These are phyloP conservation scores for Venturiaceae sp. DNA, from an alignment of 2,329 filamentous ascomycete species.

Conservation along the genomic window DNA sequence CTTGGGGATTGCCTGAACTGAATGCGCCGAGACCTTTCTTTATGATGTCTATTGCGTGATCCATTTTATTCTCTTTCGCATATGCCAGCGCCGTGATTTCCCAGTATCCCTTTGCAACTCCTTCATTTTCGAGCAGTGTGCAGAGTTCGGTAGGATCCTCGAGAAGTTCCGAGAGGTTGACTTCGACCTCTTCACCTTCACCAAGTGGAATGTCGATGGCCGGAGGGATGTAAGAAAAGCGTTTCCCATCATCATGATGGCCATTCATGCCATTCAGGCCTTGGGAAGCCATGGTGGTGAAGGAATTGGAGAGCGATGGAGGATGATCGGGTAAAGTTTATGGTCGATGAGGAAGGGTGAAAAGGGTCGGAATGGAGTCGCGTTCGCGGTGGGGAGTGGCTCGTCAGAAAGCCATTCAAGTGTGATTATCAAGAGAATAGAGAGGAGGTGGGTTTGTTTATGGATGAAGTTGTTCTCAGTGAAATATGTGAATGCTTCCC, in stretches of 20 bases:
- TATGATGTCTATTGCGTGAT: slow-evolving; percentile 65
- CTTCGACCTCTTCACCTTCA: slow-evolving; percentile 66
- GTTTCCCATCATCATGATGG: neutral
- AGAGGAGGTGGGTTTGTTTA: neutral
- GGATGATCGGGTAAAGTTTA: neutral
- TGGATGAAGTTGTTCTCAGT: neutral
- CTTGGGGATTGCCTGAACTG: slow-evolving; percentile 59
- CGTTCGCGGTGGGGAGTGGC: neutral
- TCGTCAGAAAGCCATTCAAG: neutral
- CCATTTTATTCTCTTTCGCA: slow-evolving; percentile 88
- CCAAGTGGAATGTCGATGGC: slow-evolving; percentile 56
- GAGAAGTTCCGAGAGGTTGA: slow-evolving; percentile 80
- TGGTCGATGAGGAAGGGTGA: neutral
- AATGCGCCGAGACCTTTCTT: slow-evolving; percentile 67
- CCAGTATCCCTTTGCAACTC: slow-evolving; percentile 87
- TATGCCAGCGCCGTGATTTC: slow-evolving; percentile 97
- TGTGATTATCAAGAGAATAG: too few species aligned
- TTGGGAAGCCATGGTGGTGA: neutral
- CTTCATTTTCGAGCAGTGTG: slow-evolving; percentile 88
- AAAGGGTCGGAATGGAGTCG: neutral
- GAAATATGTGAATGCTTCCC: too few species aligned
- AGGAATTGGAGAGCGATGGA: neutral
- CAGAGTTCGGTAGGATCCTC: slow-evolving; percentile 95
- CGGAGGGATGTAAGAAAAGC: slow-evolving; percentile 34
- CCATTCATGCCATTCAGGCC: slow-evolving; percentile 3